These are phyloP conservation scores for thale cress (Arabidopsis thaliana) DNA, from an alignment of 345 rosid species.

Conservation along the genomic window DNA sequence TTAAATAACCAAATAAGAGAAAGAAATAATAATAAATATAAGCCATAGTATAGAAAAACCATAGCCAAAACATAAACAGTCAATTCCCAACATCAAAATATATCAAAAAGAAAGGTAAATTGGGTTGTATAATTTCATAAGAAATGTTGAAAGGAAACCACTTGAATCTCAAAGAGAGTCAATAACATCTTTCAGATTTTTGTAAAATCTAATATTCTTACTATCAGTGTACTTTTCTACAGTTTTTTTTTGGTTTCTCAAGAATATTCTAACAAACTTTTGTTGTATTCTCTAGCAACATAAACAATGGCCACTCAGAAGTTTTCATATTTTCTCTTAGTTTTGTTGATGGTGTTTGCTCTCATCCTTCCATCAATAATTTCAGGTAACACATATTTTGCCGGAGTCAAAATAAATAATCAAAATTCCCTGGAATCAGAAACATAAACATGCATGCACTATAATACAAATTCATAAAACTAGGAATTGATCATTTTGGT, in stretches of 20 bases:
- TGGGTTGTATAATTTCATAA: background rate
- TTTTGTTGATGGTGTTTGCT: constrained; percentile 16
- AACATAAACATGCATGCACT: background rate
- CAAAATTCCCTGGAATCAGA: background rate
- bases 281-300: background rate
- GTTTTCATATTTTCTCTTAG: background rate
- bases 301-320: constrained; percentile 5
- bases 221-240: background rate
- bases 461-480: background rate
- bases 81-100: background rate
- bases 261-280: background rate
- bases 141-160: background rate
- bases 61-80: background rate
- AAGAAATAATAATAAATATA: background rate
- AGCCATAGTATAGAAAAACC: background rate
- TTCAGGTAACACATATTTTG: constrained; percentile 22
- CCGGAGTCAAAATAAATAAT: too few relatives aligned
- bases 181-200: background rate
- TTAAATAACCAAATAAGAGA: background rate
- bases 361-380: constrained; percentile 3
- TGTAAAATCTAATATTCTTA: constrained; percentile 1
- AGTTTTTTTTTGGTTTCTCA: background rate
- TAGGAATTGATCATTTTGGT: background rate
- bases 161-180: background rate
- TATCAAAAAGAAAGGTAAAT: background rate